Evolutionary conservation across 805 yeast genomes (phyloP).

Genomic region (Clavispora vitiphila): DNA sequence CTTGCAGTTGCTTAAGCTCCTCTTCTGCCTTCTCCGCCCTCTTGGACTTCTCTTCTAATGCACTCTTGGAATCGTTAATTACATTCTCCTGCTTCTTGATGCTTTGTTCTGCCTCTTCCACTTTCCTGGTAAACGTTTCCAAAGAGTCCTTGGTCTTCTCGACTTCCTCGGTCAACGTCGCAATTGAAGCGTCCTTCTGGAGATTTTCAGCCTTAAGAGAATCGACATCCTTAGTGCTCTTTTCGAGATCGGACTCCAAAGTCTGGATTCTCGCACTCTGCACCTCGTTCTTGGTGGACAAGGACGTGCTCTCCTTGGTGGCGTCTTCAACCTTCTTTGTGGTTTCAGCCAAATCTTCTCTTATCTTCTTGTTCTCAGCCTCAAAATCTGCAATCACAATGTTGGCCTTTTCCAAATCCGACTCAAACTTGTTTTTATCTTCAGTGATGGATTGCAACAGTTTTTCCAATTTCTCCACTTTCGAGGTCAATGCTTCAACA

Average conservation of each 20-base stretch:
- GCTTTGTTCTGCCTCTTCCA: background rate
- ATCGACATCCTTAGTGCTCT: background rate
- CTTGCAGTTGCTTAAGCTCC: conserved; percentile 3
- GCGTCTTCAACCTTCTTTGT: too few species aligned
- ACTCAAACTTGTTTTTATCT: conserved; percentile 1
- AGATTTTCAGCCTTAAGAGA: background rate
- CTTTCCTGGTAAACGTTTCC: background rate
- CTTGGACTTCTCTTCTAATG: conserved; percentile 4
- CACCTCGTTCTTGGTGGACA: background rate
- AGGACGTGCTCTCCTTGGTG: conserved; percentile 1
- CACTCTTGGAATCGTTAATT: too few species aligned
- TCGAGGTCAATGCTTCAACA: background rate
- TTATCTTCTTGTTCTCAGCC: conserved; percentile 3
- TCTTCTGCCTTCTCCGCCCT: conserved; percentile 3
- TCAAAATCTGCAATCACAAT: conserved; percentile 2
- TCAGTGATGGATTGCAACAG: background rate
- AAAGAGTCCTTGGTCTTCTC: background rate
- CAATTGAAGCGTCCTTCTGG: background rate
- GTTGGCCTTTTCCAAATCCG: background rate
- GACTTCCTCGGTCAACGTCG: background rate
- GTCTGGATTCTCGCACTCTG: background rate
- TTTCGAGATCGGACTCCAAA: background rate
- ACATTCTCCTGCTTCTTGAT: conserved; percentile 1
- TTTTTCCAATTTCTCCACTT: background rate
- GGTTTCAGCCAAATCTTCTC: too few species aligned